Base-by-base conservation (phyloP, 2,329 filamentous ascomycete genomes). In the Colletotrichum tanaceti region DNA sequence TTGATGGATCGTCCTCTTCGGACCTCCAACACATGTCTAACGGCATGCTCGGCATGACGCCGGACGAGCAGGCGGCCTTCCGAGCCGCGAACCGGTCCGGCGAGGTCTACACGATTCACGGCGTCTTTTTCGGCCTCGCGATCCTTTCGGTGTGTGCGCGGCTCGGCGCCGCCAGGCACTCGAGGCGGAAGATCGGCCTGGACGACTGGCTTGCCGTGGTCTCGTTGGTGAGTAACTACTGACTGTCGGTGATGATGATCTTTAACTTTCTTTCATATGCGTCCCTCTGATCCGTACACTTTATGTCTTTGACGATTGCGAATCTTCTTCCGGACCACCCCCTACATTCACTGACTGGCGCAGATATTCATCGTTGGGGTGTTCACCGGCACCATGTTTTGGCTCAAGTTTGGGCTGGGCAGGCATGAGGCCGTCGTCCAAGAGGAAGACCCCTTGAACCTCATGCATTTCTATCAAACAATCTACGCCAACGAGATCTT, bases 401-500 rank as follows among this genome's bases (percentile, higher is more conserved):
- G 66, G 66, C 49, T 69, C 24, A 57, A 44, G 3, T 69, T 61
- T 6, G 66, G 66, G 20, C 66, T 69, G 2, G 66, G 66, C 18
- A 50, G 57, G 39, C 66, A 69, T n/a, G 55, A 52, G 43, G 6
- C 60, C 3, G 66, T 69, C 22, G 62, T 61, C 3, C 16, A 39
- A 18, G 62, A 66, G 35, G 66, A 69, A 24, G 62, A 69, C 38
- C 50, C 66, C 6, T 57, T 52, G 54, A 69, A 66, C 38, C 20
- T 69, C 1, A 28, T 20, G 13, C 55, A 18, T 4, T 69, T 69
- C n/a, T 69, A 50, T 18, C 49, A 69, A 22, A 69, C 66, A 2
- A 69, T 69, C 47, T 69, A 50, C 55, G 66, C 66, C 13, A 69
- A 69, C 28, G 66, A 69, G 14, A 60, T 69, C 2, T 7, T 69